phyloP scores from a whole-genome alignment of 192 early-diverging fungal species.

The Umbelopsis vinacea region DNA sequence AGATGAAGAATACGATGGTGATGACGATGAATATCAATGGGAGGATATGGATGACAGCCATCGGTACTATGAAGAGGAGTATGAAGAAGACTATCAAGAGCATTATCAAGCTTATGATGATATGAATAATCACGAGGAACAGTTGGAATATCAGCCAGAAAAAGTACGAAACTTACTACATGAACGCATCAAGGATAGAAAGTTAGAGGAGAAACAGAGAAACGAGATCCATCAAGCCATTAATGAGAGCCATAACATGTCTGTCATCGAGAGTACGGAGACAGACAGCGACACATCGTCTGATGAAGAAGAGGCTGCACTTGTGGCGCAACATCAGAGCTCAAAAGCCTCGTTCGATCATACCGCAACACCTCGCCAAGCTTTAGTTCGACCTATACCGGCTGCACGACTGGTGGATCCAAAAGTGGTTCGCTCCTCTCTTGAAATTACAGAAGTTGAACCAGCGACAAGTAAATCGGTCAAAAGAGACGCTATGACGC shows the following conservation, averaged over 20 bases:
- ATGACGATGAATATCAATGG: conserved; percentile 43
- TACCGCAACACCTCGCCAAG: not conserved
- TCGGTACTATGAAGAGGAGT: conserved; percentile 45
- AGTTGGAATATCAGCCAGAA: conserved; percentile 14
- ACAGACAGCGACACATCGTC: not conserved
- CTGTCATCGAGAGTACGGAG: not conserved
- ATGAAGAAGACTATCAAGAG: conserved; percentile 46
- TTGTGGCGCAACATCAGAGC: not conserved
- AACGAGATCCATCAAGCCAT: conserved; percentile 12
- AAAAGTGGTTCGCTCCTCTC: not conserved
- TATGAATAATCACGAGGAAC: conserved; percentile 4
- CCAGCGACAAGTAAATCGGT: not conserved
- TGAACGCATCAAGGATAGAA: not conserved
- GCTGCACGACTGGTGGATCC: conserved; percentile 6
- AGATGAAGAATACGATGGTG: conserved; percentile 32
- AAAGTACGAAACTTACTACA: conserved; percentile 20
- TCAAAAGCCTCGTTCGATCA: not conserved
- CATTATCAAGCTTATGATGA: conserved; percentile 31
- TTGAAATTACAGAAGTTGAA: conserved; percentile 7
- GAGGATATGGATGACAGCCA: conserved; percentile 40
- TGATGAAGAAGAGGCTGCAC: not conserved
- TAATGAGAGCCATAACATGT: conserved; percentile 7
- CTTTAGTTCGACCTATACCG: not conserved
- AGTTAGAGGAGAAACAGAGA: not conserved
- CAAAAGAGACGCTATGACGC: conserved; percentile 9